A percentile compares a stretch with the other conserved stretches of the same genome.
Evolutionary conservation across 345 rosid species (phyloP).

Genomic region (Arabis hirsuta): DNA sequence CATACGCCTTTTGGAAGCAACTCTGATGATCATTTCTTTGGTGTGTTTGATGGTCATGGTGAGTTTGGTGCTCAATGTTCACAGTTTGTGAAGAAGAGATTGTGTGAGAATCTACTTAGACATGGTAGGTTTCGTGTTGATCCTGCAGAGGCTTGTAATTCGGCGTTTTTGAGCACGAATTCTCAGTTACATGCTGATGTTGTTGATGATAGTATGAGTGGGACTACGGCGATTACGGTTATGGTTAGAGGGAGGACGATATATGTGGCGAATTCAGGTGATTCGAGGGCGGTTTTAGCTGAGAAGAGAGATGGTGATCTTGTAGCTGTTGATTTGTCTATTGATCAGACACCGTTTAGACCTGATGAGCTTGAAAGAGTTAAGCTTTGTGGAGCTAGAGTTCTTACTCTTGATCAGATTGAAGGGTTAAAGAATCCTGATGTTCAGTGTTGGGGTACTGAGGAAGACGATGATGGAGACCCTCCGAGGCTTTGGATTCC

Average conservation of each 20-base stretch:
- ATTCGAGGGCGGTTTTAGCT: conserved; percentile 90
- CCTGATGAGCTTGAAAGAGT: conserved; percentile 86
- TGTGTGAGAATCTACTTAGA: conserved; percentile 89
- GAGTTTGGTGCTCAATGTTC: conserved; percentile 94
- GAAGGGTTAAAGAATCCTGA: conserved; percentile 96
- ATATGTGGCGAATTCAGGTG: conserved; percentile 87
- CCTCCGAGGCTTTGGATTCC: conserved; percentile 97
- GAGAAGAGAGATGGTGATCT: conserved; percentile 74
- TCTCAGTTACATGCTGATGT: conserved; percentile 74
- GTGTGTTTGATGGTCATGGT: conserved; percentile 98
- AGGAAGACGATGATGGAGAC: conserved; percentile 96
- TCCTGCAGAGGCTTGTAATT: conserved; percentile 77
- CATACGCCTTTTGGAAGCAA: conserved; percentile 85
- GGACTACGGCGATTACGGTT: conserved; percentile 91
- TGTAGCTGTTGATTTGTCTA: conserved; percentile 87
- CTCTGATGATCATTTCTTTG: conserved; percentile 79
- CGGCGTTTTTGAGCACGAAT: conserved; percentile 68
- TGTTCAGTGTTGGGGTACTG: conserved; percentile 96
- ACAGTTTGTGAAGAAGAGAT: conserved; percentile 73
- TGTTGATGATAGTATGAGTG: conserved; percentile 94
- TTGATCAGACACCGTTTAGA: conserved; percentile 94
- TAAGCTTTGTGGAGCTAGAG: conserved; percentile 91
- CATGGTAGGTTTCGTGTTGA: conserved; percentile 61
- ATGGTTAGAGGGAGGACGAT: conserved; percentile 82
- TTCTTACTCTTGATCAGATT: conserved; percentile 93